phyloP scores from a whole-genome alignment of 768 basidiomycete species.

The Boletus sensibilis region DNA sequence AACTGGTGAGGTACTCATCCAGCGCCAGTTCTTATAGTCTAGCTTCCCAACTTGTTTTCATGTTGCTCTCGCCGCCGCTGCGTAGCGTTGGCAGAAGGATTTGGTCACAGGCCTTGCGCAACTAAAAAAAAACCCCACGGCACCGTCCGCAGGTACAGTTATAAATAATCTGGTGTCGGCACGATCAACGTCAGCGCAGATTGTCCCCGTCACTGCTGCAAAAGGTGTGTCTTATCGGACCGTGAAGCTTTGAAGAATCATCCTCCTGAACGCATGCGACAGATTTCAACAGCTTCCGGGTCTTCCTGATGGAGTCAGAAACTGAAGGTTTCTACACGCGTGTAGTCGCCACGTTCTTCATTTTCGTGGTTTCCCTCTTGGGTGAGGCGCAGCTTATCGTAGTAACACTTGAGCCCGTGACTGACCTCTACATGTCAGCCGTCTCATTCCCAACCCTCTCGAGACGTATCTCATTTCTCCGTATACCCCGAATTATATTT shows the following conservation, averaged over 20 bases:
- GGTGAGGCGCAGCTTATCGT: slow-evolving; percentile 42
- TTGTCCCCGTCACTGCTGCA: neutral
- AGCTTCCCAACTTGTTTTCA: neutral
- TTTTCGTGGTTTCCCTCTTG: slow-evolving; percentile 61
- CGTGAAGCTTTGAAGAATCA: no score
- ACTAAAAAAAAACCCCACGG: no score
- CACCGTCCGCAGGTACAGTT: neutral
- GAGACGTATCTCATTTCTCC: slow-evolving; percentile 48
- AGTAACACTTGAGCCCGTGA: neutral
- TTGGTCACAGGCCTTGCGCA: neutral
- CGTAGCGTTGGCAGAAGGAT: neutral
- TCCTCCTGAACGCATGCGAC: neutral
- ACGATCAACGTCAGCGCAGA: neutral
- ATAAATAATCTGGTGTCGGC: neutral
- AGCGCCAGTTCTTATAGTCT: neutral
- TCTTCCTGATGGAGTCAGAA: neutral
- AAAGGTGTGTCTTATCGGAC: neutral
- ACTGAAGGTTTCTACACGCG: neutral
- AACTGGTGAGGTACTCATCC: slow-evolving; percentile 20
- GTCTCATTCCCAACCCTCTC: slow-evolving; percentile 72
- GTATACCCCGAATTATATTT: slow-evolving; percentile 67
- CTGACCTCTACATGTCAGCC: slow-evolving; percentile 38
- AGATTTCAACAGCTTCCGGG: neutral
- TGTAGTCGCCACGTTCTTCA: slow-evolving; percentile 35
- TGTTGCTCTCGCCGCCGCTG: neutral